Conservation (phyloP, 2,329 filamentous ascomycete species). For the Cladophialophora yegresii region DNA sequence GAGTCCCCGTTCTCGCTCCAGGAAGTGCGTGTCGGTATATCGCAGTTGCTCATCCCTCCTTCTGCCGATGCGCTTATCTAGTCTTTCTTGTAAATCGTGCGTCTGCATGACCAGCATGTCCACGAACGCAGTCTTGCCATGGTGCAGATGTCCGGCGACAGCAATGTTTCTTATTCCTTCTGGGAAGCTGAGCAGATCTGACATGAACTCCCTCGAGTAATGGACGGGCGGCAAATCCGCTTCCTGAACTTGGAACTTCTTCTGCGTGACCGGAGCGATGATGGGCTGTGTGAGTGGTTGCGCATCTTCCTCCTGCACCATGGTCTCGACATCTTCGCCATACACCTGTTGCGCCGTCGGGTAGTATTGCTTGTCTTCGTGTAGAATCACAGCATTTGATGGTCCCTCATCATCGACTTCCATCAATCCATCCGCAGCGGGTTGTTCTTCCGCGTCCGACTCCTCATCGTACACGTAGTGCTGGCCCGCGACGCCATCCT, state of each 20-base stretch:
- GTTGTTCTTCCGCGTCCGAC: slow-evolving; percentile 62
- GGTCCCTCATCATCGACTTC: slow-evolving; percentile 87
- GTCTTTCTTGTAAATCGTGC: slow-evolving; percentile 76
- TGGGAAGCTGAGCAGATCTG: slow-evolving; percentile 92
- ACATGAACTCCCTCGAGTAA: slow-evolving; percentile 89
- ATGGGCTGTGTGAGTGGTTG: slow-evolving; percentile 91
- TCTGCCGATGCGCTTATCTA: slow-evolving; percentile 79
- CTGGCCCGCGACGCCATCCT: slow-evolving; percentile 73
- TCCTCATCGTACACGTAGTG: slow-evolving; percentile 78
- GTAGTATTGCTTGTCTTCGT: slow-evolving; percentile 99
- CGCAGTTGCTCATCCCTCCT: slow-evolving; percentile 85
- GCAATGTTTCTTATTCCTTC: slow-evolving; percentile 93
- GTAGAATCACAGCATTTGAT: slow-evolving; percentile 94
- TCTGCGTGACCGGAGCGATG: slow-evolving; percentile 86
- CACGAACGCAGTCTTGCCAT: slow-evolving; percentile 97
- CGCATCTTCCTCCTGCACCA: slow-evolving; percentile 96
- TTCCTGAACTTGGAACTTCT: slow-evolving; percentile 95
- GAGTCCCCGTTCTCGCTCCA: slow-evolving; percentile 85
- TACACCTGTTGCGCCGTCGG: slow-evolving; percentile 97
- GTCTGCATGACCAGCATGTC: slow-evolving; percentile 97
- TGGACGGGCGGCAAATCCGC: slow-evolving; percentile 83
- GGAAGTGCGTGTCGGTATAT: slow-evolving; percentile 88
- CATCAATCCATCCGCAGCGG: slow-evolving; percentile 76
- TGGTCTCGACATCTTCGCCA: slow-evolving; percentile 87
- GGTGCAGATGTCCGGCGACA: slow-evolving; percentile 87